Base-by-base conservation (phyloP, 2,329 filamentous ascomycete genomes). In the Microascus cirrosus region DNA sequence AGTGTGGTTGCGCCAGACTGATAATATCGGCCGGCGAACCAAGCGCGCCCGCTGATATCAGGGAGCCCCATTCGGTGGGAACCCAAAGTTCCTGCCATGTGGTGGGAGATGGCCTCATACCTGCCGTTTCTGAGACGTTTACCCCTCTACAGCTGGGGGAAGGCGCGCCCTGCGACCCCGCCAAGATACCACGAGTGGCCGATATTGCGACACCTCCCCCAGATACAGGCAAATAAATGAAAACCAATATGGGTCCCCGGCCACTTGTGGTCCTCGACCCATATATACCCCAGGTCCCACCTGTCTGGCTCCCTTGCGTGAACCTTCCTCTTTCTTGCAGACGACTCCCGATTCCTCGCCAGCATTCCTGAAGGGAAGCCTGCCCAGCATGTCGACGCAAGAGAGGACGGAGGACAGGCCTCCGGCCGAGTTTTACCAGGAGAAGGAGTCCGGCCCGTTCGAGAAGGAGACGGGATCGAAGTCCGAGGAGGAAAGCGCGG, bases 401-500 rank as follows among this genome's bases (percentile, higher is more conserved):
- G 45, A 50, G 45, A 22, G 22, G 45, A n/a, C 45, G 20, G 45
- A 50, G 45, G 45, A 15, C 13, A 42, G 4, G 6, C 36, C 45
- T 50, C 45, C 45, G 6, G 20, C 20, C n/a, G 45, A 45, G 39
- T n/a, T 24, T 8, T 24, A 22, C 45, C 45, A 50, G 51, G 56
- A 58, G 56, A 52, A 52, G 32, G 25, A 58, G 13, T 35, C 34
- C 13, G 25, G n/a, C 12, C 45, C 48, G 13, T 15, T 24, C 32
- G 50, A 35, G 28, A 48, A 32, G 2, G 51, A 55, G 5, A 59
- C 60, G 15, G 60, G 61, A 11, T 52, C 59, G 42, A 61, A 62
- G 61, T 55, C 35, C 45, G 60, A 61, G 28, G 13, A 36, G 36
- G 59, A 58, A 20, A 65, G n/a, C n/a, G n/a, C 62, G 10, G 66